Evolutionary conservation across 2,329 filamentous ascomycete species (phyloP).

Genomic region (Dichotomopilus funicola): DNA sequence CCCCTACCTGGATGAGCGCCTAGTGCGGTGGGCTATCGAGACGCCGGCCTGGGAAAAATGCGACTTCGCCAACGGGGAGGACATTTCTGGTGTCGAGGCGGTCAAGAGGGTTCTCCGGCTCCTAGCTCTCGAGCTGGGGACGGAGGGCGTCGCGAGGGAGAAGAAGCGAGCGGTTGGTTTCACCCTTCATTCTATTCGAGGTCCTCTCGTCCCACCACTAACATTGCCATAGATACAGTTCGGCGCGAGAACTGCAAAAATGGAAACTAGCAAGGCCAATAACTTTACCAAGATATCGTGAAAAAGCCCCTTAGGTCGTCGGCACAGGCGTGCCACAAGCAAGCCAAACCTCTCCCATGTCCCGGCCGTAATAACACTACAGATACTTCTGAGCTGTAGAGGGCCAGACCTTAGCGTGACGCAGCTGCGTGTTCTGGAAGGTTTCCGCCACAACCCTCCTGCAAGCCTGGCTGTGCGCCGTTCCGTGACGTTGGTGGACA

Average conservation of each 20-base stretch:
- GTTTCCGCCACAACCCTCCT: too few species aligned
- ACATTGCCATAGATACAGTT: constrained; percentile 81
- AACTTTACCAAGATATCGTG: constrained; percentile 56
- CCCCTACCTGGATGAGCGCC: constrained; percentile 80
- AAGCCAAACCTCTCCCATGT: too few species aligned
- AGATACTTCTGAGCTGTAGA: constrained; percentile 83
- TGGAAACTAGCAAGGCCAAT: constrained; percentile 63
- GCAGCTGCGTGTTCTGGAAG: too few species aligned
- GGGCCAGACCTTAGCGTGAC: too few species aligned
- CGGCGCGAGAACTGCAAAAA: constrained; percentile 74
- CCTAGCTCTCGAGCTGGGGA: constrained; percentile 65
- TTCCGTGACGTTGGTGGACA: too few species aligned
- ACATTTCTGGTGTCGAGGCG: constrained; percentile 51
- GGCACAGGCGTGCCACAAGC: too few species aligned
- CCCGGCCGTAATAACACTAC: constrained; percentile 57
- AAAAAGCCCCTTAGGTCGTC: background rate
- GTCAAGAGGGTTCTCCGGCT: constrained; percentile 77
- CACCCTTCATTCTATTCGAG: too few species aligned
- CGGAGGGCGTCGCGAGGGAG: constrained; percentile 65
- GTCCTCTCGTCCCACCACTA: background rate
- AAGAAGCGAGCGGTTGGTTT: constrained; percentile 87
- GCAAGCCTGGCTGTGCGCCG: too few species aligned
- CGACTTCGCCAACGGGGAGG: constrained; percentile 57
- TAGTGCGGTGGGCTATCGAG: constrained; percentile 74
- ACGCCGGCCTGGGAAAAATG: constrained; percentile 79